Evolutionary conservation across 2,329 filamentous ascomycete genomes (phyloP), one percentile per base, ranked within the genome.

Genomic region (Xylaria sp.): DNA sequence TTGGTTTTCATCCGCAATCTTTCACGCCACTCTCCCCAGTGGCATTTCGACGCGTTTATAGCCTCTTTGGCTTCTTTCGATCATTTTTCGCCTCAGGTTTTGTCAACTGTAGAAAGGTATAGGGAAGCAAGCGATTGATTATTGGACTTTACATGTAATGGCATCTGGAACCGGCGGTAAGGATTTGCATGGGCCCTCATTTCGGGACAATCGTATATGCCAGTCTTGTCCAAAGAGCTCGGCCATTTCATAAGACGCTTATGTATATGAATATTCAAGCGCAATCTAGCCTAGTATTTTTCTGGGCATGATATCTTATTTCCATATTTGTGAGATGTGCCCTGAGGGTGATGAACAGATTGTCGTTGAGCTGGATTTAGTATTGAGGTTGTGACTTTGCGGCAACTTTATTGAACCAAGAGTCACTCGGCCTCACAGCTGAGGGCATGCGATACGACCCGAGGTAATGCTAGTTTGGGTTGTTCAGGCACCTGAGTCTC

Each of bases 51-150:
- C 57, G 18, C 18, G 15, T 10, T 28, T 20, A 43, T 10, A 45
- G 36, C 32, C 36, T 43, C 28, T 36, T n/a, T 45, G 18, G 45
- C 28, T 57, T 56, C 55, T 30, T 58, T 53, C 50, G 12, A 50
- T 60, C 56, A 58, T 61, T 65, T 65, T 68, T 45, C 50, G 18
- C 6, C 32, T 25, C 13, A 61, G 66, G 45, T 69, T 67, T 68
- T 56, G 55, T 65, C 64, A 70, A 72, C 68, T 71, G 60, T 68
- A 70, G 68, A 71, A 65, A 59, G 70, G 66, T 70, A 73, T 72
- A 59, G 60, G 67, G 66, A 70, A 70, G 55, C 65, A 70, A 73
- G 74, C 73, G 70, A 71, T 67, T 63, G 71, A 43, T 72, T 61
- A 67, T 71, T 72, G 56, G 61, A 65, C 55, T 65, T 68, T 57